Percentiles rank a stretch among this genome's conserved stretches.
Conservation (phyloP, 345 rosid genomes). For the Corchorus capsularis region DNA sequence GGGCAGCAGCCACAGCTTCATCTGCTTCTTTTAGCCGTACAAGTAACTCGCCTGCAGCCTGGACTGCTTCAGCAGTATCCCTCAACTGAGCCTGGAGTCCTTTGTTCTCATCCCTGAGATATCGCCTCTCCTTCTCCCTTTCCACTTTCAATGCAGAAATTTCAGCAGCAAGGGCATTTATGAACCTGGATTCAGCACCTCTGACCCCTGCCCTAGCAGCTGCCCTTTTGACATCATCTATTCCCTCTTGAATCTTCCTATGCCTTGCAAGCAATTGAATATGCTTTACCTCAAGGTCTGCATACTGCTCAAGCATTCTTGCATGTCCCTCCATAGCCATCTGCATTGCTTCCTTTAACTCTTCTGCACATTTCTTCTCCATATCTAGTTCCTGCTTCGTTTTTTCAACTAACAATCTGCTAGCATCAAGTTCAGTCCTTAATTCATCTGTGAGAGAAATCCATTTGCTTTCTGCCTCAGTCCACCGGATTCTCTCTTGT, state of each 20-base stretch:
- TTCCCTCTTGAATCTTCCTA: conserved; percentile 85
- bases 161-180: conserved; percentile 91
- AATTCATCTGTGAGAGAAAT: conserved; percentile 85
- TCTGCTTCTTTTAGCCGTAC: conserved; percentile 96
- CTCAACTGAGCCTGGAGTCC: conserved; percentile 86
- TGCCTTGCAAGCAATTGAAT: conserved; percentile 91
- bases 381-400: conserved; percentile 69
- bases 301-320: conserved; percentile 95
- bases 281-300: conserved; percentile 94
- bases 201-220: conserved; percentile 91
- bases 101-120: conserved; percentile 82
- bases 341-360: conserved; percentile 90
- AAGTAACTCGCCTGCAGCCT: conserved; percentile 95
- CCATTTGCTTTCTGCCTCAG: conserved; percentile 92
- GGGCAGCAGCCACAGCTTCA: conserved; percentile 66
- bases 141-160: conserved; percentile 84
- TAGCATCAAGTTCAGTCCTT: conserved; percentile 74
- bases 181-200: conserved; percentile 92
- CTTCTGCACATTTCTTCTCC: conserved; percentile 85
- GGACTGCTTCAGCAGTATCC: conserved; percentile 98
- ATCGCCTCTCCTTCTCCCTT: conserved; percentile 81
- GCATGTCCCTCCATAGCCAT: conserved; percentile 96
- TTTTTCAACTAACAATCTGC: conserved; percentile 57
- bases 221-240: conserved; percentile 90
- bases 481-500: conserved; percentile 64